Percentiles rank a stretch among this genome's conserved stretches.
Evolutionary conservation across 441 rosid genomes (phyloP).

Genomic region (Kokia cookei): DNA sequence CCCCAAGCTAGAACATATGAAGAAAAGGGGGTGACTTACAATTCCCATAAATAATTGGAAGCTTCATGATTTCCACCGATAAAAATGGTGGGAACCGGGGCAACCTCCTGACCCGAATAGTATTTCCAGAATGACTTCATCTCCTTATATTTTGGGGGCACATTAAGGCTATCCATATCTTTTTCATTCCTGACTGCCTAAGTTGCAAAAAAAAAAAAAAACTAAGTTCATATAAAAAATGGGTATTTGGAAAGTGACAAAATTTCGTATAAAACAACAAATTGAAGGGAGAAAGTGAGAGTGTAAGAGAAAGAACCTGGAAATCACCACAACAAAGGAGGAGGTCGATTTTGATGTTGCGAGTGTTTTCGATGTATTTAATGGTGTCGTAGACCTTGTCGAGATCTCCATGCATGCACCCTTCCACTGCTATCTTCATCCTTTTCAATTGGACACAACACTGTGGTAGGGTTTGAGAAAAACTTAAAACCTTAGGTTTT

Average conservation of each 20-base stretch:
- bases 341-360: constrained; percentile 73
- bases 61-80: constrained; percentile 98
- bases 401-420: constrained; percentile 54
- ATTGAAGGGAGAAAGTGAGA: neutral
- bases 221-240: neutral
- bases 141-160: constrained; percentile 62
- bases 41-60: constrained; percentile 89
- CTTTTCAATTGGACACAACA: too few relatives aligned
- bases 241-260: neutral
- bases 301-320: constrained; percentile 34
- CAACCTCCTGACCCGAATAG: constrained; percentile 69
- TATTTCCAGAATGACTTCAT: constrained; percentile 95
- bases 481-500: too few relatives aligned
- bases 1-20: neutral
- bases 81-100: constrained; percentile 85
- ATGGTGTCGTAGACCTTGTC: constrained; percentile 30
- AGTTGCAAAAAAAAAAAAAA: neutral
- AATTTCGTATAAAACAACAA: neutral
- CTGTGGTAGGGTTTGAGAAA: too few relatives aligned
- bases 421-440: too few relatives aligned
- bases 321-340: constrained; percentile 94
- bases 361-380: constrained; percentile 39
- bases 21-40: constrained; percentile 32
- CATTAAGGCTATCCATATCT: constrained; percentile 79
- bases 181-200: constrained; percentile 80